These are phyloP conservation scores for Capsella rubella DNA, from an alignment of 441 rosid genomes.

Conservation along the genomic window DNA sequence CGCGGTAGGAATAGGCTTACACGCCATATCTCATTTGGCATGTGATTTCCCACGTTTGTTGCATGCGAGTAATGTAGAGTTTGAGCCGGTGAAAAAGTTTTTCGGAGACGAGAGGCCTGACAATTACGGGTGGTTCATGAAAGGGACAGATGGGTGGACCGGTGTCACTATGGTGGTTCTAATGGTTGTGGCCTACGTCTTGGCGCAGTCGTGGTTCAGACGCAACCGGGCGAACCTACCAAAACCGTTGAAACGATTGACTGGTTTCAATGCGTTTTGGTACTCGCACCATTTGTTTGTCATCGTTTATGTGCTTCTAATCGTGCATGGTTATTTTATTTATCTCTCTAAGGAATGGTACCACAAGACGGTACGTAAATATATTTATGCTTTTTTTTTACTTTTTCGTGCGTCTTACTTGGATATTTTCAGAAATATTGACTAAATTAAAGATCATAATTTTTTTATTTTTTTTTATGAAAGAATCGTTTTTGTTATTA, in stretches of 20 bases:
- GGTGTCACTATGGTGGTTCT: slow-evolving; percentile 59
- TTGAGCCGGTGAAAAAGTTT: slow-evolving; percentile 55
- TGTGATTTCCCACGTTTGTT: slow-evolving; percentile 65
- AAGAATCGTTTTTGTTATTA: background rate
- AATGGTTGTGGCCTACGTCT: slow-evolving; percentile 54
- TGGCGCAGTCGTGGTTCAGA: slow-evolving; percentile 65
- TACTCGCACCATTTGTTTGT: slow-evolving; percentile 75
- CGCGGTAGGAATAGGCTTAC: slow-evolving; percentile 55
- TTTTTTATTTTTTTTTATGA: background rate
- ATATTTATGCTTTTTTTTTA: background rate
- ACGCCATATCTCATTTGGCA: slow-evolving; percentile 55
- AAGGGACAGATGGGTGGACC: slow-evolving; percentile 58
- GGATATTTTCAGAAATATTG: background rate
- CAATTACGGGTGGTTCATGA: slow-evolving; percentile 62
- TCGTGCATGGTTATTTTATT: slow-evolving; percentile 66
- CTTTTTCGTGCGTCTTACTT: background rate
- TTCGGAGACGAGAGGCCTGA: slow-evolving; percentile 55
- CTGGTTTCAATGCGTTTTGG: slow-evolving; percentile 71
- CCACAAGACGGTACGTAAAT: slow-evolving; percentile 63
- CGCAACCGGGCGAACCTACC: slow-evolving; percentile 57
- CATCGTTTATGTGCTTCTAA: slow-evolving; percentile 65
- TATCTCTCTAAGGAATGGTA: slow-evolving; percentile 79
- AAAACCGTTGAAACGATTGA: slow-evolving; percentile 52
- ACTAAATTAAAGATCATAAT: background rate
- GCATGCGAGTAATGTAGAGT: slow-evolving; percentile 55